Evolutionary conservation across 768 basidiomycete genomes (phyloP).

Genomic region (Boletellus emodensis): DNA sequence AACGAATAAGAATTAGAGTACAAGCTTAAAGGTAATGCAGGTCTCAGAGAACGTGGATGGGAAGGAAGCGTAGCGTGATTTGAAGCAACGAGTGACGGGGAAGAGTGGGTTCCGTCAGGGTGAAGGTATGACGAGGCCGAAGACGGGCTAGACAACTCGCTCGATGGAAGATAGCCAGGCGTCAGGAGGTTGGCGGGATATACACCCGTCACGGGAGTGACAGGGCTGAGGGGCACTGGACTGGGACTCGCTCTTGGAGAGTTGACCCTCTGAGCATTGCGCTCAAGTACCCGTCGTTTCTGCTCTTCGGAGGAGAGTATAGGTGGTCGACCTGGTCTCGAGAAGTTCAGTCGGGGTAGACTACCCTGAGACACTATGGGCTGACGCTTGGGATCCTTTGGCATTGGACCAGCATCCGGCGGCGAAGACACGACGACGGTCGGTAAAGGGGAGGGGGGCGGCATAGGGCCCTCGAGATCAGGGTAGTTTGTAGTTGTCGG

Average conservation of each 20-base stretch:
- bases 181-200: constrained; percentile 2
- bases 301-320: constrained; percentile 36
- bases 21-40: constrained; percentile 39
- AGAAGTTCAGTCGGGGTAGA: constrained; percentile 52
- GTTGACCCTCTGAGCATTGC: constrained; percentile 46
- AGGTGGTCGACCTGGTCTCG: constrained; percentile 53
- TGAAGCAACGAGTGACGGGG: constrained; percentile 13
- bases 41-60: constrained; percentile 36
- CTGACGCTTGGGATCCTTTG: constrained; percentile 31
- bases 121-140: constrained; percentile 14
- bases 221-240: constrained; percentile 7
- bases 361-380: constrained; percentile 36
- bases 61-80: constrained; percentile 20
- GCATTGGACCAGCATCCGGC: constrained; percentile 20
- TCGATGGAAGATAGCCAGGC: not conserved
- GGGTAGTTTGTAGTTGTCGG: constrained; percentile 2
- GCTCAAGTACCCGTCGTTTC: constrained; percentile 49
- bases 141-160: not conserved
- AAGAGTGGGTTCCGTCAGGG: constrained; percentile 12
- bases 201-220: constrained; percentile 23
- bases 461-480: constrained; percentile 14
- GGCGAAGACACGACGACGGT: constrained; percentile 55
- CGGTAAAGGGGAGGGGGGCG: constrained; percentile 36
- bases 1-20: constrained; percentile 63
- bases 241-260: constrained; percentile 26